Evolutionary conservation across 108 stramenopile species (phyloP).

Genomic region (Cylindrotheca fusiformis): DNA sequence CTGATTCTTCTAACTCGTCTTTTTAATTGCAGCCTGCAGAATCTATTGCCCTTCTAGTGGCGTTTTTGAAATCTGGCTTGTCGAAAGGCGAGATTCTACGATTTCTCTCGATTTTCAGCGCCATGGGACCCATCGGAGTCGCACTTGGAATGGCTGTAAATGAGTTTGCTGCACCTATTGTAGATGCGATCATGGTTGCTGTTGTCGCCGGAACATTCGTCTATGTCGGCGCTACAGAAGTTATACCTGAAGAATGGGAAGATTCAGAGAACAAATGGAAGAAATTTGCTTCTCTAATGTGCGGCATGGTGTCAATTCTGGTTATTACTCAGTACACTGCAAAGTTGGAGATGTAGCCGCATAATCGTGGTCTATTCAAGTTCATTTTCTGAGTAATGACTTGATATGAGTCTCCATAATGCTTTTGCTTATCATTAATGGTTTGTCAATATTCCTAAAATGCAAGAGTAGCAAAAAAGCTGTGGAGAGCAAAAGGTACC

Average conservation of each 20-base stretch:
- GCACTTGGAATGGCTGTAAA: constrained; percentile 87
- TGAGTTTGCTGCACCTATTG: constrained; percentile 83
- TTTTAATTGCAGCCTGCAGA: constrained; percentile 83
- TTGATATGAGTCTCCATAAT: no score
- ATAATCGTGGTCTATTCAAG: no score
- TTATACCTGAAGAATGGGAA: constrained; percentile 96
- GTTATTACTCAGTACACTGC: constrained; percentile 85
- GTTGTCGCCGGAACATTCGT: constrained; percentile 97
- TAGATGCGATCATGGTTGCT: constrained; percentile 93
- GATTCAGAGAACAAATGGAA: constrained; percentile 91
- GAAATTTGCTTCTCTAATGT: constrained; percentile 83
- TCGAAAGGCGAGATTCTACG: constrained; percentile 74
- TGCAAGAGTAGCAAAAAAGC: no score
- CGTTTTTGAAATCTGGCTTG: constrained; percentile 95
- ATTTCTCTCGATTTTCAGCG: constrained; percentile 83
- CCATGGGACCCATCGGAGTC: constrained; percentile 86
- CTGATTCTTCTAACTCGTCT: background rate
- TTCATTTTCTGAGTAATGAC: no score
- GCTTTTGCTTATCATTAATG: no score
- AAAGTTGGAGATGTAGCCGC: constrained; percentile 41
- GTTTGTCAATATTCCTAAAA: no score
- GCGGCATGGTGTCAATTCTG: constrained; percentile 78
- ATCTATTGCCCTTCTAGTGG: constrained; percentile 94
- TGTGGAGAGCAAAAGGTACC: no score
- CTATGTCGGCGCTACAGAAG: constrained; percentile 98